These are phyloP conservation scores for Gracilaria vermiculophylla DNA, from an alignment of 23 red algal genomes.

Conservation along the genomic window DNA sequence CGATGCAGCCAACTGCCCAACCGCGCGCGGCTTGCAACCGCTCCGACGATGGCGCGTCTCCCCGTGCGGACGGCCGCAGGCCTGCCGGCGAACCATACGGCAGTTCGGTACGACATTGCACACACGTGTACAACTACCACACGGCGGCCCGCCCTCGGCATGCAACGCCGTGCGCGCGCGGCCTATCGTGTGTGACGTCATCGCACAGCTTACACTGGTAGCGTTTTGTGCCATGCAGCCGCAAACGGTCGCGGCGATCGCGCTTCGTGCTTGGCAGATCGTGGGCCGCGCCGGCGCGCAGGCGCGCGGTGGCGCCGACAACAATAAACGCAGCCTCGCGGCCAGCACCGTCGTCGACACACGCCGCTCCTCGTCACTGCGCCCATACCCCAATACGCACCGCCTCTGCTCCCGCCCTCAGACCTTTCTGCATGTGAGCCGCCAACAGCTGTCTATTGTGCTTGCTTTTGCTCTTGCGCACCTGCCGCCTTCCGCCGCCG, in stretches of 20 bases:
- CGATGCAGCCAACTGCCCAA: no score
- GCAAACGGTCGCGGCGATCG: not conserved
- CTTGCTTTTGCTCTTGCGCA: not conserved
- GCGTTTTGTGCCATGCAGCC: not conserved
- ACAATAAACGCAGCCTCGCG: not conserved
- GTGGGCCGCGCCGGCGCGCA: no score
- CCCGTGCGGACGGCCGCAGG: no score
- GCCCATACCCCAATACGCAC: not conserved
- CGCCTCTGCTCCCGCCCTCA: not conserved
- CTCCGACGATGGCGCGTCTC: no score
- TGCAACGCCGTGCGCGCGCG: not conserved
- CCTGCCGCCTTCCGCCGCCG: not conserved
- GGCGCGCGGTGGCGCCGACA: no score
- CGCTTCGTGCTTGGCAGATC: no score
- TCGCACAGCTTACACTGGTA: not conserved
- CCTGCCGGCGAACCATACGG: no score
- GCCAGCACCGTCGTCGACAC: not conserved
- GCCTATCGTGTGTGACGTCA: not conserved
- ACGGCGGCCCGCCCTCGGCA: no score
- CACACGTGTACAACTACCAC: no score
- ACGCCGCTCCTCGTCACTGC: not conserved
- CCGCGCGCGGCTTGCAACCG: no score
- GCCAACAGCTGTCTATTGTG: not conserved
- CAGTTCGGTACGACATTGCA: no score
- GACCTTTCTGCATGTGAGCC: not conserved